phyloP scores from a whole-genome alignment of 331 rosid species.

The Rhamnella rubrinervis region DNA sequence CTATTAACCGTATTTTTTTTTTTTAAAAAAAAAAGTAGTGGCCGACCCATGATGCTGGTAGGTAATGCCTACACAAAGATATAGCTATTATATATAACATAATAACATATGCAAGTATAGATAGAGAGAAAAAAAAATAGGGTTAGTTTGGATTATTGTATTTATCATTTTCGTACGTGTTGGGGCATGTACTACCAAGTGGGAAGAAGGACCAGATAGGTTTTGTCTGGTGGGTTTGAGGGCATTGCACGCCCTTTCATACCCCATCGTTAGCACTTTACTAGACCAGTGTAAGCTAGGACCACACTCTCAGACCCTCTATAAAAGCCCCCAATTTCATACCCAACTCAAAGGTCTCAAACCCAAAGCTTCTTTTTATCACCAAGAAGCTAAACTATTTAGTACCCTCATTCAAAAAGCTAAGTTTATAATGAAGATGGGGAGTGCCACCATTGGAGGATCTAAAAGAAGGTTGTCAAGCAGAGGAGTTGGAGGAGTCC shows the following conservation, averaged over 20 bases:
- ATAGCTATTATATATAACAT: not conserved
- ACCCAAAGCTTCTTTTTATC: too few relatives aligned
- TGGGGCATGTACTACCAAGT: conserved; percentile 47
- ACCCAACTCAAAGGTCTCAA: conserved; percentile 26
- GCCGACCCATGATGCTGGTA: conserved; percentile 51
- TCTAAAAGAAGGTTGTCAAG: conserved; percentile 74
- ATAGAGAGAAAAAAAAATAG: conserved; percentile 11
- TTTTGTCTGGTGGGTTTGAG: conserved; percentile 60
- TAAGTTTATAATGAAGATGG: conserved; percentile 59
- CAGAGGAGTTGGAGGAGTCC: conserved; percentile 82
- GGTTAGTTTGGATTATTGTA: conserved; percentile 33
- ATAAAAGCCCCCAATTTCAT: conserved; percentile 28
- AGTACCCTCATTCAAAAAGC: not conserved
- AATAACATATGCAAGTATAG: conserved; percentile 33
- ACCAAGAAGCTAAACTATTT: too few relatives aligned
- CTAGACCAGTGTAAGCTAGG: conserved; percentile 43
- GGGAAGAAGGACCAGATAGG: conserved; percentile 53
- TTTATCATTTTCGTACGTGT: conserved; percentile 28
- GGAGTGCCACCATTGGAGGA: conserved; percentile 40
- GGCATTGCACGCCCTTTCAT: conserved; percentile 80
- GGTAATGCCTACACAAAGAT: conserved; percentile 35
- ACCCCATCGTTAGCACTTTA: conserved; percentile 63
- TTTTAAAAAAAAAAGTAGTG: conserved; percentile 24
- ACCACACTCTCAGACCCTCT: conserved; percentile 40
- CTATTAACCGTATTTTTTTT: conserved; percentile 8